Evolutionary conservation across 192 early-diverging fungal species (phyloP).

Genomic region (Coemansia sp.): DNA sequence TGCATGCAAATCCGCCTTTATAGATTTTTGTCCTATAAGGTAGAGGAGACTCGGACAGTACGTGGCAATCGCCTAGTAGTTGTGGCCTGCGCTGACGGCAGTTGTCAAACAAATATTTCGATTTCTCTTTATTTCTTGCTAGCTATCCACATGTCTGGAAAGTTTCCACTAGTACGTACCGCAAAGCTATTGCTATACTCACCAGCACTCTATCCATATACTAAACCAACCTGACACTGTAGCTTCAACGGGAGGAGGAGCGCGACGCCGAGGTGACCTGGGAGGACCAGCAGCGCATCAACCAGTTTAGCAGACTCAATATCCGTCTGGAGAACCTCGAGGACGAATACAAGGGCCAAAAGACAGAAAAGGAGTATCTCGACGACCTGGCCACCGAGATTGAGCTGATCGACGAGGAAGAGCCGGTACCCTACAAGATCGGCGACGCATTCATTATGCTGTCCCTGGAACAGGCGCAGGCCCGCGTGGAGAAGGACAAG

Average conservation of each 20-base stretch:
- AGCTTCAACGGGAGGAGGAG: conserved; percentile 70
- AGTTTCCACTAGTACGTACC: conserved; percentile 24
- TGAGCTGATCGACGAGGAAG: conserved; percentile 89
- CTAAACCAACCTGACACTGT: conserved; percentile 7
- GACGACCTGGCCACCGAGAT: conserved; percentile 92
- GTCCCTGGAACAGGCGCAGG: conserved; percentile 69
- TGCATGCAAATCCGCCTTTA: neutral
- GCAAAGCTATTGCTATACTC: neutral
- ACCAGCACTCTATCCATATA: neutral
- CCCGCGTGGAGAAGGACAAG: conserved; percentile 68
- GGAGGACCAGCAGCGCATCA: conserved; percentile 97
- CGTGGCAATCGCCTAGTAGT: conserved; percentile 1
- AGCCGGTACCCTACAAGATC: conserved; percentile 77
- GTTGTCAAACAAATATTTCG: neutral
- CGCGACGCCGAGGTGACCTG: conserved; percentile 91
- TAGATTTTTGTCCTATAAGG: neutral
- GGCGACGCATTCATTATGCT: conserved; percentile 88
- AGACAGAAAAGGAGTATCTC: conserved; percentile 91
- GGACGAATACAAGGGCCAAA: conserved; percentile 74
- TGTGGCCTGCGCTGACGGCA: neutral
- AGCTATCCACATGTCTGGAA: conserved; percentile 20
- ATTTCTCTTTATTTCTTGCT: neutral
- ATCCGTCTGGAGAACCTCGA: conserved; percentile 73
- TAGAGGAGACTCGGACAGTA: neutral
- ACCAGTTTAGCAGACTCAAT: conserved; percentile 89